Percentiles rank a stretch among this genome's conserved stretches.
Evolutionary conservation across 1,284 basidiomycete genomes (phyloP).

Genomic region (Ustilago sp.): DNA sequence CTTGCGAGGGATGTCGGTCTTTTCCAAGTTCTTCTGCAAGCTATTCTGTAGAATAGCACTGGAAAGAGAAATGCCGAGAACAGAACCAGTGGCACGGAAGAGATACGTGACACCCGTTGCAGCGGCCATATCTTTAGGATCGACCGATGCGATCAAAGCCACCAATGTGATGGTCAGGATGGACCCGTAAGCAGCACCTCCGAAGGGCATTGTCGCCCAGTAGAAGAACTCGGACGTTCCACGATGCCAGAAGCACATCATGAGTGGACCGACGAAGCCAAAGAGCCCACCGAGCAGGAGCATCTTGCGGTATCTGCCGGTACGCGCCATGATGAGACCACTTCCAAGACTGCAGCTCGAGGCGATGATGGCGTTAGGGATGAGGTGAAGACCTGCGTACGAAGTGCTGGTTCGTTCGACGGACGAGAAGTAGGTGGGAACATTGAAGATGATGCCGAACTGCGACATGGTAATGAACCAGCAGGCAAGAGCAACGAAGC

Average conservation of each 20-base stretch:
- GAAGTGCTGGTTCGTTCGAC: slow-evolving; percentile 68
- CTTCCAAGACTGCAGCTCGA: slow-evolving; percentile 69
- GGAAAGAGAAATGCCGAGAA: slow-evolving; percentile 70
- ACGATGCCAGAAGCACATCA: slow-evolving; percentile 70
- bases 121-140: slow-evolving; percentile 69
- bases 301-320: slow-evolving; percentile 69
- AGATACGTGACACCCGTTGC: slow-evolving; percentile 70
- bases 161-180: slow-evolving; percentile 70
- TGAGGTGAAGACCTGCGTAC: slow-evolving; percentile 69
- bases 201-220: slow-evolving; percentile 67
- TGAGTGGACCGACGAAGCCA: slow-evolving; percentile 68
- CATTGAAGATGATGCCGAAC: slow-evolving; percentile 70
- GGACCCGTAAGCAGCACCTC: slow-evolving; percentile 68
- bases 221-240: slow-evolving; percentile 66
- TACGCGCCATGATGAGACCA: slow-evolving; percentile 70
- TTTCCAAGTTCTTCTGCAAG: slow-evolving; percentile 63
- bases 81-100: slow-evolving; percentile 70
- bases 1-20: slow-evolving; percentile 60
- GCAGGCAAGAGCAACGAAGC: slow-evolving; percentile 69
- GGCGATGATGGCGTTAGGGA: slow-evolving; percentile 69
- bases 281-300: slow-evolving; percentile 65
- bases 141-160: slow-evolving; percentile 69
- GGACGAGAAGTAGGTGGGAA: slow-evolving; percentile 69
- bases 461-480: slow-evolving; percentile 70
- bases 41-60: slow-evolving; percentile 69